Conservation (phyloP, 2,329 filamentous ascomycete genomes). For the Pezicula neosporulosa region DNA sequence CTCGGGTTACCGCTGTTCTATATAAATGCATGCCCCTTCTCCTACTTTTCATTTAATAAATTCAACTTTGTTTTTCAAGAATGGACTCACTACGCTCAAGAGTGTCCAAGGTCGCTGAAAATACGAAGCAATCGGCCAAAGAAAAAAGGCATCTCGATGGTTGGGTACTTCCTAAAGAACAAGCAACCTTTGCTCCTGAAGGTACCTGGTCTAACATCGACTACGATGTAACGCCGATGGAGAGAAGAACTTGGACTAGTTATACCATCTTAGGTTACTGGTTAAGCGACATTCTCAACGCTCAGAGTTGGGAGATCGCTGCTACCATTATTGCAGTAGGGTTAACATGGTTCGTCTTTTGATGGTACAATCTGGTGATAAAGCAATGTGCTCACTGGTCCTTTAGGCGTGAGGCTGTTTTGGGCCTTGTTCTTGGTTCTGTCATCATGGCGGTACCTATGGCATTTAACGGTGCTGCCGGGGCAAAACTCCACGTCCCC, state of each 20-base stretch:
- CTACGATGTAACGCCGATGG: slow-evolving; percentile 39
- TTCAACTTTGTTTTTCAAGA: no score
- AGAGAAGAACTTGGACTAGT: slow-evolving; percentile 40
- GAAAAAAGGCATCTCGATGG: background rate
- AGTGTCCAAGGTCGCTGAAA: no score
- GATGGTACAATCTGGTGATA: background rate
- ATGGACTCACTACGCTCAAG: no score
- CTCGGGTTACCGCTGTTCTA: no score
- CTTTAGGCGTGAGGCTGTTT: slow-evolving; percentile 16
- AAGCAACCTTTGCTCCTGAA: background rate
- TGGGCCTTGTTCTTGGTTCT: slow-evolving; percentile 53
- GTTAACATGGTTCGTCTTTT: slow-evolving; percentile 33
- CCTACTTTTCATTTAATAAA: no score
- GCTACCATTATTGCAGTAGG: slow-evolving; percentile 43
- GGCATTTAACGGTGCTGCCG: slow-evolving; percentile 43
- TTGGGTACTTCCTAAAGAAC: background rate
- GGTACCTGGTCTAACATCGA: slow-evolving; percentile 38
- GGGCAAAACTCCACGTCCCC: slow-evolving; percentile 40
- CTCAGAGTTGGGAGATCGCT: slow-evolving; percentile 40
- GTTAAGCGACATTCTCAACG: slow-evolving; percentile 41
- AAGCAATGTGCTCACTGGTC: no score
- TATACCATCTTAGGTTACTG: slow-evolving; percentile 40
- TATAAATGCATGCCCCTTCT: no score
- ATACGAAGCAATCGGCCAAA: no score
- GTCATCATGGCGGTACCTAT: slow-evolving; percentile 50